Conservation (phyloP, 2,329 filamentous ascomycete genomes). For the Trichoderma sp. region DNA sequence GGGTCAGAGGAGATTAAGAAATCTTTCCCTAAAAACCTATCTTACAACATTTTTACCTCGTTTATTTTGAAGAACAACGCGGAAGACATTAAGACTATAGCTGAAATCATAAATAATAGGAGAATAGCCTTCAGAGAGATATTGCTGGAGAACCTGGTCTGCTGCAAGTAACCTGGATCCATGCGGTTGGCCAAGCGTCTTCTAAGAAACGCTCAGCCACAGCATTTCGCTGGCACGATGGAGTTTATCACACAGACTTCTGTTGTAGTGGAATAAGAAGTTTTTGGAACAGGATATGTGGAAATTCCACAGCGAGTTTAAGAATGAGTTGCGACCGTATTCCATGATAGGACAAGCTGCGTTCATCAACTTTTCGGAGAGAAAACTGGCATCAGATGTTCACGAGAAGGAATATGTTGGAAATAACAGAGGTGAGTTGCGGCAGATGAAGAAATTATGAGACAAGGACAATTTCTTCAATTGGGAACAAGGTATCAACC, state of each 20-base stretch:
- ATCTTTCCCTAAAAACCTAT: conserved; percentile 22
- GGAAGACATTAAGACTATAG: conserved; percentile 18
- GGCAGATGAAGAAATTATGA: conserved; percentile 29
- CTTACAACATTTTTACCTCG: conserved; percentile 30
- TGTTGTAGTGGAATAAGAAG: conserved; percentile 32
- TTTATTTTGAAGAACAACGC: conserved; percentile 8
- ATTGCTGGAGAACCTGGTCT: conserved; percentile 23
- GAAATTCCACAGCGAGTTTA: conserved; percentile 24
- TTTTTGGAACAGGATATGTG: conserved; percentile 33
- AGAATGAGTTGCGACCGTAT: conserved; percentile 22
- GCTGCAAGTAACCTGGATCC: conserved; percentile 30
- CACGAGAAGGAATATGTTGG: conserved; percentile 35
- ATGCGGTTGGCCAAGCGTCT: conserved; percentile 25
- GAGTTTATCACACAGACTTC: conserved; percentile 31
- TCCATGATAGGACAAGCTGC: conserved; percentile 26
- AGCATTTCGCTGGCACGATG: conserved; percentile 32
- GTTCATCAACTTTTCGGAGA: conserved; percentile 34
- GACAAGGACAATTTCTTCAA: conserved; percentile 30
- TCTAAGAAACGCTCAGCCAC: conserved; percentile 16
- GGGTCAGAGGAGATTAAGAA: conserved; percentile 29
- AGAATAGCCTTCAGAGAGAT: conserved; percentile 20
- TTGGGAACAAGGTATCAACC: conserved; percentile 31
- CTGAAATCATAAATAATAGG: conserved; percentile 8
- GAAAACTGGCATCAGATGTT: not conserved
- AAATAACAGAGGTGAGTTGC: conserved; percentile 26